A percentile compares a stretch with the other conserved stretches of the same genome.
Conservation (phyloP, 148 eudicot genomes). For the Camellia lanceoleosa region DNA sequence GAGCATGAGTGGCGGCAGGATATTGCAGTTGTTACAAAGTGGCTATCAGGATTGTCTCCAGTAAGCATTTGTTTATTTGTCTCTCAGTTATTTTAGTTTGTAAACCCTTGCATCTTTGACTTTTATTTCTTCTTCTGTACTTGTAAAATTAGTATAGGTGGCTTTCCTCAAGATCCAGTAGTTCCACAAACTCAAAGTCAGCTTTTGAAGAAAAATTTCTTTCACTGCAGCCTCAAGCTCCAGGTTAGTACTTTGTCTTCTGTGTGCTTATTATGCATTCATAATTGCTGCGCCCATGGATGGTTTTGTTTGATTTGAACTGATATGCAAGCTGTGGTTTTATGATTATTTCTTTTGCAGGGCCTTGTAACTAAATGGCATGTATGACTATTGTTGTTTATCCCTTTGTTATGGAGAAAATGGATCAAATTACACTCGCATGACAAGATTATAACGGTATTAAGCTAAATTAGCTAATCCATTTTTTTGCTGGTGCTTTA, state of each 20-base stretch:
- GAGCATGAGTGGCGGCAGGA: constrained; percentile 99
- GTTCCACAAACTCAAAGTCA: constrained; percentile 48
- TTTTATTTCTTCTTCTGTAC: constrained; percentile 12
- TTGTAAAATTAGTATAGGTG: constrained; percentile 81
- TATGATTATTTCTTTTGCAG: not conserved
- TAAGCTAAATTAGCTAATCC: not conserved
- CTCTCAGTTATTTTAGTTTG: constrained; percentile 14
- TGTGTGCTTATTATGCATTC: not conserved
- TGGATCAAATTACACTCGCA: not conserved
- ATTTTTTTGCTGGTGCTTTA: not conserved
- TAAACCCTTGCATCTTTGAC: not conserved
- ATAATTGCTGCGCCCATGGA: not conserved
- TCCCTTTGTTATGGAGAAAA: not conserved
- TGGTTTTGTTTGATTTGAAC: constrained; percentile 9
- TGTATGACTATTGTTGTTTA: not conserved
- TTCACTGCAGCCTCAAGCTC: constrained; percentile 79
- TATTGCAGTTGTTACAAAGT: constrained; percentile 97
- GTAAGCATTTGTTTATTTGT: constrained; percentile 45
- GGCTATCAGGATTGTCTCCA: constrained; percentile 94
- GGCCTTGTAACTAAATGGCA: constrained; percentile 4
- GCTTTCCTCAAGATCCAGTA: constrained; percentile 86
- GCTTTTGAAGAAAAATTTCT: constrained; percentile 91
- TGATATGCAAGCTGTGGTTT: constrained; percentile 4
- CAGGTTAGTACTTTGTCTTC: constrained; percentile 52
- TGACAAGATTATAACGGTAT: not conserved